Base-by-base conservation (phyloP, 441 rosid genomes). In the Arabidopsis hybrid region DNA sequence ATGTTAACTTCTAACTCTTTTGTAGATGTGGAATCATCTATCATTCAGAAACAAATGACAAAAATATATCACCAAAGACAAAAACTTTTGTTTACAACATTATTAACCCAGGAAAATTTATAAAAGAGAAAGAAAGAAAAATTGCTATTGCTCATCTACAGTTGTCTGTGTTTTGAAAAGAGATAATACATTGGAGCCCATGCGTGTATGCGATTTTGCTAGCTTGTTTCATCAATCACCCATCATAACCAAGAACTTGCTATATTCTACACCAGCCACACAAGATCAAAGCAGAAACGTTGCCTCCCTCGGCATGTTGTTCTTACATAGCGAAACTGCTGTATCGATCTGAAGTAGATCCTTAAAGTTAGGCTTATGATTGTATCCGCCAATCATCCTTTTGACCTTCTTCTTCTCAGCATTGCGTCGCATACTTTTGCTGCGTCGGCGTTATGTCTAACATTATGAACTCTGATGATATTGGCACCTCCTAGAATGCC, bases 401-500 rank as follows among this genome's bases (percentile, higher is more conserved):
- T 57, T 18, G 59, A 65, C 35, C 72, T 65, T 59, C 68, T 65
- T 65, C 68, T 80, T 62, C 61, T 84, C 66, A 89, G 67, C 90
- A 93, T 85, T 31, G 93, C 85, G 43, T 95, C 94, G 21, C 98
- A 93, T n/a, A 93, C 67, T 78, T 81, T 93, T 68, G 83, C 91
- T 17, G 97, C 99, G 60, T 95, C 98, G 60, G 79, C 63, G 38
- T 90, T 95, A 67, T 84, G 91, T 80, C 74, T 83, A 47, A 95
- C 86, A 57, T 91, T 89, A 84, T 95, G 97, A 63, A 93, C 96
- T 70, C 98, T 91, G 12, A 95, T 89, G 62, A 95, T 89, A 81
- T 88, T 93, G 14, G 97, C 97, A 31, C 98, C 97, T 6, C 88
- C 86, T 39, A 93, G 75, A 68, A 91, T 71, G 14, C 93, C 88